Conservation (phyloP, 2,329 filamentous ascomycete species). For the Fusarium sp. region DNA sequence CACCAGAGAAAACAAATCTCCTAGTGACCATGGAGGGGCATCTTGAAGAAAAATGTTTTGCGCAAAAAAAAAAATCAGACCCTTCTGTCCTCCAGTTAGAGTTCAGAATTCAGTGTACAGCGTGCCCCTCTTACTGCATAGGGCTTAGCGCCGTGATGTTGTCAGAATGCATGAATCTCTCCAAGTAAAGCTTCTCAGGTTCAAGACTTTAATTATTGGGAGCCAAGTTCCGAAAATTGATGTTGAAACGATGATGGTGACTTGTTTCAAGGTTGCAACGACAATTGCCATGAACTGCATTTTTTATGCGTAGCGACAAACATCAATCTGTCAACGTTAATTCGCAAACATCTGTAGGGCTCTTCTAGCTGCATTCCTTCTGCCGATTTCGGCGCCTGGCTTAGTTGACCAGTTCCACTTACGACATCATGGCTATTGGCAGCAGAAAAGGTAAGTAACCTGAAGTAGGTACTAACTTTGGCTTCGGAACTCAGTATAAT, state of each 20-base stretch:
- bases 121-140: constrained; percentile 52
- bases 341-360: background rate
- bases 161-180: background rate
- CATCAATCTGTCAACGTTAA: background rate
- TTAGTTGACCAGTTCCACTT: constrained; percentile 11
- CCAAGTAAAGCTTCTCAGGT: constrained; percentile 3
- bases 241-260: too few species aligned
- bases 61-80: constrained; percentile 42
- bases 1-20: constrained; percentile 40
- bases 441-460: background rate
- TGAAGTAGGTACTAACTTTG: background rate
- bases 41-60: constrained; percentile 41
- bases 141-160: constrained; percentile 43
- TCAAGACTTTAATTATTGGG: background rate
- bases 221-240: background rate
- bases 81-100: constrained; percentile 42
- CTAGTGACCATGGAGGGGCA: constrained; percentile 43
- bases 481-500: background rate
- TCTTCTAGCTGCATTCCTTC: constrained; percentile 15
- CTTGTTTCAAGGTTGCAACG: too few species aligned
- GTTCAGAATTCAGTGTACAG: constrained; percentile 11
- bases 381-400: constrained; percentile 21
- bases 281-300: too few species aligned
- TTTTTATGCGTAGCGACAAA: background rate
- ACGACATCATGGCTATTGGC: constrained; percentile 2